Percentiles rank a stretch among this genome's conserved stretches.
These are phyloP conservation scores for Chlorella sp. DNA, from an alignment of 139 green algal genomes.

Conservation along the genomic window DNA sequence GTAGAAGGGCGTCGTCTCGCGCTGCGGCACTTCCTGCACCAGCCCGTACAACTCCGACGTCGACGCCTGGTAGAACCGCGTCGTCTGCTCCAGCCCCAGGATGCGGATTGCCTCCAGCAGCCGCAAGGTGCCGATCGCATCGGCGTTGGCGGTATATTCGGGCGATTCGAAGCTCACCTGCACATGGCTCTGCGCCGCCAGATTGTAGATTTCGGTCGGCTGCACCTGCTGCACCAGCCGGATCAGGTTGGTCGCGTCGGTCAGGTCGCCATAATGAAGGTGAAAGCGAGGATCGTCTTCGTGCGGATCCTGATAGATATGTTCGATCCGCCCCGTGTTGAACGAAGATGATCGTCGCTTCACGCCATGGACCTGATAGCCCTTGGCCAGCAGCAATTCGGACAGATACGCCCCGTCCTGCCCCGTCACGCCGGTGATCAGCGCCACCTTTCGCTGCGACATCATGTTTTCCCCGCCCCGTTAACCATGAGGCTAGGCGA, in stretches of 20 bases:
- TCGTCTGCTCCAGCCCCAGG: slow-evolving; percentile 52
- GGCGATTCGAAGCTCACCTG: slow-evolving; percentile 81
- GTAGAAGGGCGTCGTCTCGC: slow-evolving; percentile 78
- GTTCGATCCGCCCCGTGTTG: slow-evolving; percentile 73
- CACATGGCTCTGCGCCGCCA: slow-evolving; percentile 82
- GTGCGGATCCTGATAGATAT: slow-evolving; percentile 55
- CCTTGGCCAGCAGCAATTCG: slow-evolving; percentile 77
- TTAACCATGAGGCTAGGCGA: no score
- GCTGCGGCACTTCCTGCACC: slow-evolving; percentile 78
- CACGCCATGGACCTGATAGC: slow-evolving; percentile 84
- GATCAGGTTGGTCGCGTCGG: slow-evolving; percentile 58
- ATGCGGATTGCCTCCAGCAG: slow-evolving; percentile 76
- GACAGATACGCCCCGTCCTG: slow-evolving; percentile 76
- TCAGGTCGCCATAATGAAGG: slow-evolving; percentile 77
- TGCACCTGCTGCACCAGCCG: slow-evolving; percentile 47
- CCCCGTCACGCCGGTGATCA: slow-evolving; percentile 79
- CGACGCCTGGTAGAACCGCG: slow-evolving; percentile 81
- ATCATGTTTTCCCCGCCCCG: no score
- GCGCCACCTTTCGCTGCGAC: slow-evolving; percentile 54
- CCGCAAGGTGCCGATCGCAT: slow-evolving; percentile 63
- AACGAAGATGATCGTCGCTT: slow-evolving; percentile 64
- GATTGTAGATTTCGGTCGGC: slow-evolving; percentile 85
- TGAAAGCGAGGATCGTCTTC: slow-evolving; percentile 39
- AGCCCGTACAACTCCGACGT: slow-evolving; percentile 84
- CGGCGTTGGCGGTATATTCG: slow-evolving; percentile 76